Base-by-base conservation (phyloP, 176 grass and related monocot genomes). In the Eleusine coracana region DNA sequence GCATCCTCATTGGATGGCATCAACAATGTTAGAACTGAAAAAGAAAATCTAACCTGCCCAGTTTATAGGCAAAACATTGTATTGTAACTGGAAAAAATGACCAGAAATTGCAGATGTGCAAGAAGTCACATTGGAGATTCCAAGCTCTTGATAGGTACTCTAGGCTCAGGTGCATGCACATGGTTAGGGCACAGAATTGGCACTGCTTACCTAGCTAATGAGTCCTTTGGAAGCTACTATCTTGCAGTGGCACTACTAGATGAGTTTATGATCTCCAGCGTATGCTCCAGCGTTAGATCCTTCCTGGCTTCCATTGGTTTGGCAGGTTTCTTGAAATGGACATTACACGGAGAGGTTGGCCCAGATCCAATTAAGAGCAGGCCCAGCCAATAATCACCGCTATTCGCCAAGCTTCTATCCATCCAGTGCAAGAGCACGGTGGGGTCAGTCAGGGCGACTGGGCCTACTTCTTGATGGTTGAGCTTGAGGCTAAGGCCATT, bases 281-380 rank as follows among this genome's bases (percentile, higher is more conserved):
- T 70, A 84, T 44, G 2, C 2, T 36, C 29, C 39, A 68, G 23
- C 73, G 69, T 70, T 40, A 52, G 78, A 80, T 56, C 59, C 60
- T 63, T 63, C 0, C 37, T 81, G 45, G 65, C 45, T 82, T 75
- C 51, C 60, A 85, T 86, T 86, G 67, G 46, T 42, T 66, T 74
- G 74, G 68, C 55, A 52, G 68, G 79, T 86, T 76, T 74, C 50
- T 75, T 90, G 79, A 74, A 59, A 86, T 79, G 79, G 84, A 86
- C 88, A 63, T 3, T 25, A 51, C 83, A 83, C 27, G 67, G 74
- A 67, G 31, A 67, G 79, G 17, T 5, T 83, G 83, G 73, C 59
- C 79, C 84, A 61, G 74, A 6, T 67, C 68, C 40, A 77, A 74
- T 86, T 66, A 66, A 90, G 17, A 68, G 29, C 71, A 70, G 82